These are phyloP conservation scores for Psilocybe sp. DNA, from an alignment of 768 basidiomycete species.

Conservation along the genomic window DNA sequence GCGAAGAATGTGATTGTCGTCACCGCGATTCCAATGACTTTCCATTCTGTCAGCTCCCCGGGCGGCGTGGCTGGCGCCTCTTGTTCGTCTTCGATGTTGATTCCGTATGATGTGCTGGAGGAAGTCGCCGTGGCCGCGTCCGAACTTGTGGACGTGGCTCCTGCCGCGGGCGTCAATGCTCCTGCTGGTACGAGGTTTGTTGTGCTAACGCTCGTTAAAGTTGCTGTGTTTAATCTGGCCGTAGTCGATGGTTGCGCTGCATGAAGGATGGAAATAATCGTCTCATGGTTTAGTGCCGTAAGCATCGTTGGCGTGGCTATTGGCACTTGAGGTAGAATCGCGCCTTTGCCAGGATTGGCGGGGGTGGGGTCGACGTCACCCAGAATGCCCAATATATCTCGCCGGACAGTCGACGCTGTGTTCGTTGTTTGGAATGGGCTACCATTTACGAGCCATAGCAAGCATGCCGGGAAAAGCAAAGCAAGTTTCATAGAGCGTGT, in stretches of 20 bases:
- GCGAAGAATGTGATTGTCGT: conserved; percentile 61
- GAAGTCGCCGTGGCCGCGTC: conserved; percentile 1
- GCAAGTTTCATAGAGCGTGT: conserved; percentile 6
- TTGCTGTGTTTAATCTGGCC: too few species aligned
- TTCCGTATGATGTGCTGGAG: conserved; percentile 3
- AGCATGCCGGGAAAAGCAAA: conserved; percentile 1
- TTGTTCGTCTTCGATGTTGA: conserved; percentile 6
- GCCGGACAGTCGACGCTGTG: neutral
- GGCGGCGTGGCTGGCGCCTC: conserved; percentile 30
- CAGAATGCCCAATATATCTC: conserved; percentile 11
- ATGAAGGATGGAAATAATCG: too few species aligned
- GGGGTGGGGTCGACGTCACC: conserved; percentile 1
- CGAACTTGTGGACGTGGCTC: neutral
- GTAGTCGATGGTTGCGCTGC: too few species aligned
- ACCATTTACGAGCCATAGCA: conserved; percentile 1
- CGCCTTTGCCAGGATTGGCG: neutral
- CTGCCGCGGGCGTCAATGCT: neutral
- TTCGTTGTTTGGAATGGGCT: neutral
- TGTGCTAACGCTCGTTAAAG: too few species aligned
- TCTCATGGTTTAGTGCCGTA: too few species aligned
- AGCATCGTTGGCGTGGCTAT: neutral
- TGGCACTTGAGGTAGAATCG: neutral
- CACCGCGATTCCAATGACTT: conserved; percentile 65
- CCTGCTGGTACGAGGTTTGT: neutral
- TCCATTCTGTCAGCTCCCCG: conserved; percentile 56